Conservation (phyloP, 352 stramenopile species). For the Saprolegnia diclina region DNA sequence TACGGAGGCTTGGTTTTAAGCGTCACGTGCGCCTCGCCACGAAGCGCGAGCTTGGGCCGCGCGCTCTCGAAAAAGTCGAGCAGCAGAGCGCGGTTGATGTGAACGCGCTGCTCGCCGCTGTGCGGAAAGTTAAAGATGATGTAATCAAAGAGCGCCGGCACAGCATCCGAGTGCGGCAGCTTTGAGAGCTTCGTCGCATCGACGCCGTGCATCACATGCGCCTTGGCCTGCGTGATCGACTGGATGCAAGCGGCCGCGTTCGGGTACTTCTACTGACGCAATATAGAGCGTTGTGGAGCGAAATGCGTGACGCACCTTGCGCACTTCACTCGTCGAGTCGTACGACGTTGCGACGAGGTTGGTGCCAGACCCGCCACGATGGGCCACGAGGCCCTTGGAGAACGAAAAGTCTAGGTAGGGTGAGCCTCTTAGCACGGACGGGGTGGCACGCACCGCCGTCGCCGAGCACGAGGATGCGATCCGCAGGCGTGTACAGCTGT, state of each 20-base stretch:
- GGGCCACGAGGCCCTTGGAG: conserved; percentile 54
- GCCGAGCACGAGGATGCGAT: conserved; percentile 67
- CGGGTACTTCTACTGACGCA: conserved; percentile 52
- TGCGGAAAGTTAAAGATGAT: conserved; percentile 89
- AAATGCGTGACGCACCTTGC: conserved; percentile 3
- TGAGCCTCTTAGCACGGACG: not conserved
- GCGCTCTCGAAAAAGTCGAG: conserved; percentile 83
- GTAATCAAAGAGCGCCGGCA: conserved; percentile 64
- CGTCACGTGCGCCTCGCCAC: conserved; percentile 75
- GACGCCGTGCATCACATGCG: conserved; percentile 62
- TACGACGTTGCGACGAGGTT: conserved; percentile 71
- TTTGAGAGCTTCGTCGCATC: conserved; percentile 74
- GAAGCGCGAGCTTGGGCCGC: conserved; percentile 42
- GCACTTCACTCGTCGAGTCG: conserved; percentile 57
- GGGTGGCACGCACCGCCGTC: conserved; percentile 42
- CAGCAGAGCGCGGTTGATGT: conserved; percentile 78
- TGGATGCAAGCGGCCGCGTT: conserved; percentile 69
- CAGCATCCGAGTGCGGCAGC: conserved; percentile 31
- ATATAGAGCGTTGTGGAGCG: not conserved
- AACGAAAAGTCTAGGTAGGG: conserved; percentile 71
- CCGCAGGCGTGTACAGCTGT: conserved; percentile 47
- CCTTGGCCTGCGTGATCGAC: conserved; percentile 38
- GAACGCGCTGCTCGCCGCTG: conserved; percentile 80
- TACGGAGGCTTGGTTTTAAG: conserved; percentile 83
- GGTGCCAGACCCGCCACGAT: conserved; percentile 44